Evolutionary conservation across 768 basidiomycete genomes (phyloP), one percentile per base, ranked within the genome.

Genomic region (Nidularia sp.): DNA sequence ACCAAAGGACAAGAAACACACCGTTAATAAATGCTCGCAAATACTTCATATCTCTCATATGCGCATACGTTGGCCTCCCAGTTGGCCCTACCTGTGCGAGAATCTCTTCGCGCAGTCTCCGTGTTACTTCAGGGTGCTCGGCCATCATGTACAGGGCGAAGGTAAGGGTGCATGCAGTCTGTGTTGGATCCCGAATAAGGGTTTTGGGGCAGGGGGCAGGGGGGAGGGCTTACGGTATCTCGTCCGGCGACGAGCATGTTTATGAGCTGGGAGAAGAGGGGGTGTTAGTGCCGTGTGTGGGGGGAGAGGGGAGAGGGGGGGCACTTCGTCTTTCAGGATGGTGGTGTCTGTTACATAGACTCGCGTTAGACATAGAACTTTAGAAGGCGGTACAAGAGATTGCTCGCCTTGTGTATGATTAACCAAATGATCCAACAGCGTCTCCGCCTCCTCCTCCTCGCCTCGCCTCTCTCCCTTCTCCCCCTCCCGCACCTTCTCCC

Each of bases 191-290:
- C 9, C n/a, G 9, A 53, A 39, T 18, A 1, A 34, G 34, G 32
- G 29, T 45, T 10, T 12, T 13, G 6, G 22, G 45, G 22, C 2
- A 48, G 8, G 4, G 45, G 12, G 48, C 25, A 22, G 39, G 2
- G 12, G 10, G 15, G 43, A 32, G 52, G 34, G 58, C 70, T 25
- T 52, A 76, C 76, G 2, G 83, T 85, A 53, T 85, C 84, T 31
- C 80, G 70, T 5, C 79, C 81, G 31, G 82, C 81, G 18, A 84
- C 69, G 12, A 81, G 63, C 41, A 84, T 77, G 55, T 83, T 83
- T n/a, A 81, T 58, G 2, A 66, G 58, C 59, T 60, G 48, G 48
- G 25, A 15, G 47, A 48, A 42, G 18, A 18, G 18, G 18, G 18
- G 18, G 18, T 29, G 52, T 55, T 5, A 53, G 45, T 25, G n/a